A percentile compares a stretch with the other conserved stretches of the same genome.
phyloP scores from a whole-genome alignment of 2,329 filamentous ascomycete genomes.

The Colletotrichum destructivum region DNA sequence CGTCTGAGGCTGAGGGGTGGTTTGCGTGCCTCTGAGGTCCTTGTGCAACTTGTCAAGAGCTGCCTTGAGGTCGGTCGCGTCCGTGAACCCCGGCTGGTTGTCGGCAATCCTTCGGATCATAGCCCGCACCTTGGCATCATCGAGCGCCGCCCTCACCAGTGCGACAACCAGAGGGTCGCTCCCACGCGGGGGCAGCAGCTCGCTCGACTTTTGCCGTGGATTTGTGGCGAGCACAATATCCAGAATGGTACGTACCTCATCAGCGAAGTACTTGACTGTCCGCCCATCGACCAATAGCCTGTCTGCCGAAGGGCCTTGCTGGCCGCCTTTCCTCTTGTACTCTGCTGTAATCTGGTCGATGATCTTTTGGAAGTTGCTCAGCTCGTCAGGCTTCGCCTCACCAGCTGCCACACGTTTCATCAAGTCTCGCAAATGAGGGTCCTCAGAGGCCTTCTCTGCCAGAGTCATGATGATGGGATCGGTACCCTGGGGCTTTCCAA shows the following conservation, averaged over 20 bases:
- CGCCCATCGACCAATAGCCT: slow-evolving; percentile 68
- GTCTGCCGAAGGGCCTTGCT: slow-evolving; percentile 69
- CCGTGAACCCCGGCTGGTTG: slow-evolving; percentile 64
- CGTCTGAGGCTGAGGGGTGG: slow-evolving; percentile 46
- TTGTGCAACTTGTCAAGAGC: slow-evolving; percentile 65
- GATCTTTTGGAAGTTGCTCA: slow-evolving; percentile 83
- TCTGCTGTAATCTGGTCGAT: slow-evolving; percentile 83
- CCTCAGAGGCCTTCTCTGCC: slow-evolving; percentile 81
- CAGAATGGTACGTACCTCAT: slow-evolving; percentile 70
- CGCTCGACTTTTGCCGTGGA: slow-evolving; percentile 67
- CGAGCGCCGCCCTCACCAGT: slow-evolving; percentile 70
- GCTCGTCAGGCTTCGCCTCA: slow-evolving; percentile 76
- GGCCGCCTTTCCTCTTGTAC: slow-evolving; percentile 66
- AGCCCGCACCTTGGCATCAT: slow-evolving; percentile 64
- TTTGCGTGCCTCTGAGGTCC: slow-evolving; percentile 49
- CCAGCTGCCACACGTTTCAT: slow-evolving; percentile 89
- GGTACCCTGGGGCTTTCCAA: slow-evolving; percentile 40
- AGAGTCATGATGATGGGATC: slow-evolving; percentile 83
- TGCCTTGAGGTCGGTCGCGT: slow-evolving; percentile 68
- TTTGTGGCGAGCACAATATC: slow-evolving; percentile 73
- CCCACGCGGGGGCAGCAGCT: slow-evolving; percentile 67
- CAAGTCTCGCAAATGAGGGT: slow-evolving; percentile 80
- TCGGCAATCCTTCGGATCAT: slow-evolving; percentile 70
- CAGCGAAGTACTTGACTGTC: slow-evolving; percentile 73
- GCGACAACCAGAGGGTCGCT: slow-evolving; percentile 71